A percentile compares a stretch with the other conserved stretches of the same genome.
Evolutionary conservation across 2,329 filamentous ascomycete species (phyloP).

Genomic region (Diplocarpon rosae): DNA sequence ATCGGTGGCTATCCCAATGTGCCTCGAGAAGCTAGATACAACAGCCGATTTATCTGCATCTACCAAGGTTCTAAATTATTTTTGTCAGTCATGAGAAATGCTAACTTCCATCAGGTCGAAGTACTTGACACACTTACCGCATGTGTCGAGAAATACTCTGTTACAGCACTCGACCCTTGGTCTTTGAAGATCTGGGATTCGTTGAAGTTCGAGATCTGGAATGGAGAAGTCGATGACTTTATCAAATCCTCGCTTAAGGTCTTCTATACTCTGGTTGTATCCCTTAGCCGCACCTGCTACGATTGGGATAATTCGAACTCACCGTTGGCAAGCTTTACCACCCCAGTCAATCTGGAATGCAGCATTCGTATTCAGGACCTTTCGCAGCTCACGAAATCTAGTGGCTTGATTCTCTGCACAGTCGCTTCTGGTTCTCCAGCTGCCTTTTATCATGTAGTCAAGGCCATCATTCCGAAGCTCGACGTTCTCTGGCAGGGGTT

Average conservation of each 20-base stretch:
- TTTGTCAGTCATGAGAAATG: background rate
- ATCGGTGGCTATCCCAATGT: slow-evolving; percentile 14
- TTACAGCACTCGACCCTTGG: slow-evolving; percentile 11
- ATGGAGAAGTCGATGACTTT: slow-evolving; percentile 24
- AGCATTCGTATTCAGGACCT: slow-evolving; percentile 29
- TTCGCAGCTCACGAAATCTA: slow-evolving; percentile 29
- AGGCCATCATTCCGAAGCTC: slow-evolving; percentile 15
- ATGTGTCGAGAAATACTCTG: slow-evolving; percentile 16
- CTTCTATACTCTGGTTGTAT: slow-evolving; percentile 14
- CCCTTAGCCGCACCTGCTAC: background rate
- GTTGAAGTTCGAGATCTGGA: slow-evolving; percentile 27
- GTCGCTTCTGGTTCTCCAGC: slow-evolving; percentile 16
- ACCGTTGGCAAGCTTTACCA: slow-evolving; percentile 3
- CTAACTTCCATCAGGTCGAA: slow-evolving; percentile 21
- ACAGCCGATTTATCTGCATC: slow-evolving; percentile 19
- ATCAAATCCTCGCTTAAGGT: slow-evolving; percentile 20
- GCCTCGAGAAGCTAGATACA: slow-evolving; percentile 20
- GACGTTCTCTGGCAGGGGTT: slow-evolving; percentile 16
- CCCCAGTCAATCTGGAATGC: slow-evolving; percentile 14
- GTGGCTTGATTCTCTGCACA: slow-evolving; percentile 16
- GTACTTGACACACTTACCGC: slow-evolving; percentile 17
- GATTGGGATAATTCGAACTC: slow-evolving; percentile 1
- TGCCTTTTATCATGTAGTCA: slow-evolving; percentile 15
- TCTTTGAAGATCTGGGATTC: slow-evolving; percentile 24
- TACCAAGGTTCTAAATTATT: slow-evolving; percentile 19